phyloP scores from a whole-genome alignment of 805 yeast species.

The Kodamaea sagamina region DNA sequence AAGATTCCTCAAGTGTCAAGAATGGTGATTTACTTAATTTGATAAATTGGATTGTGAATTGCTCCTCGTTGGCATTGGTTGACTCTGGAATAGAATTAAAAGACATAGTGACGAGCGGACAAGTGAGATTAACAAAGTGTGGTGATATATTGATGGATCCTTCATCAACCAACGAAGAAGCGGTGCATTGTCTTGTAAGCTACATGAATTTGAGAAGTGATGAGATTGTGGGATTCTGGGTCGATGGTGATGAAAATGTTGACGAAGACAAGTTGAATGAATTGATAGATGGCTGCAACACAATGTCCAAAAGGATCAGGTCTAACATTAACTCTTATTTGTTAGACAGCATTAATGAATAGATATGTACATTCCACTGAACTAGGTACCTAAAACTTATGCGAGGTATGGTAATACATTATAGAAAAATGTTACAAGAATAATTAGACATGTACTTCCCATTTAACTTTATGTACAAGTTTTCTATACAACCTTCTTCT shows the following conservation, averaged over 20 bases:
- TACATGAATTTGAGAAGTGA: constrained; percentile 55
- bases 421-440: too few species aligned
- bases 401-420: too few species aligned
- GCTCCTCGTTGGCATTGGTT: constrained; percentile 71
- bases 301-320: constrained; percentile 45
- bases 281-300: constrained; percentile 47
- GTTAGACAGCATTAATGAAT: constrained; percentile 5
- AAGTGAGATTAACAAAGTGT: constrained; percentile 26
- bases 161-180: constrained; percentile 14
- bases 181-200: constrained; percentile 46
- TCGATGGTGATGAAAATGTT: constrained; percentile 33
- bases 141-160: constrained; percentile 23
- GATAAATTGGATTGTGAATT: constrained; percentile 56
- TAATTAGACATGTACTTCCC: neutral
- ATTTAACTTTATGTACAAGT: constrained; percentile 5
- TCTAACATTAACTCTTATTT: constrained; percentile 49
- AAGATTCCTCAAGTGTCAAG: constrained; percentile 16
- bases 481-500: constrained; percentile 16
- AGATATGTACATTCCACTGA: neutral
- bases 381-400: too few species aligned
- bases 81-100: constrained; percentile 82
- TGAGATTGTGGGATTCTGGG: constrained; percentile 64
- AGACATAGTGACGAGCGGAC: constrained; percentile 74
- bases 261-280: constrained; percentile 23
- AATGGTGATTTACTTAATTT: constrained; percentile 38